phyloP scores from a whole-genome alignment of 345 rosid genomes.

The Trapa bicornis region DNA sequence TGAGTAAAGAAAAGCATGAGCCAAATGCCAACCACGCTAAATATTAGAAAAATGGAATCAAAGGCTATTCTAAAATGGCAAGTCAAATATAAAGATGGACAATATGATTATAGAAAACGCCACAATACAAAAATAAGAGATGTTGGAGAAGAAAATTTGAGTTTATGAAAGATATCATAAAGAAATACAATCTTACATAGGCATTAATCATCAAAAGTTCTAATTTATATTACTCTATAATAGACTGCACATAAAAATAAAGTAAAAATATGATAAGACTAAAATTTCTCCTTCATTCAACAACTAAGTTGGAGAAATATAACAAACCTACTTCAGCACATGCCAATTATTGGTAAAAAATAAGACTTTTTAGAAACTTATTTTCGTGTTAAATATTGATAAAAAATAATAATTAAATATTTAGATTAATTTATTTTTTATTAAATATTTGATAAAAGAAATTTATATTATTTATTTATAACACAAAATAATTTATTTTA shows the following conservation, averaged over 20 bases:
- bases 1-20: not conserved
- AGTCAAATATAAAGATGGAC: not conserved
- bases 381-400: too few relatives aligned
- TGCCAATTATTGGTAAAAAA: not conserved
- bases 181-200: too few relatives aligned
- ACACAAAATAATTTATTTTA: too few relatives aligned
- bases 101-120: not conserved
- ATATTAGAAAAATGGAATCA: not conserved
- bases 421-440: too few relatives aligned
- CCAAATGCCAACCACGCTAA: not conserved
- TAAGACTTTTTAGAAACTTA: not conserved
- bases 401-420: too few relatives aligned
- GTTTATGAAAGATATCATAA: too few relatives aligned
- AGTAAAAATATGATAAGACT: not conserved
- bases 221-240: too few relatives aligned
- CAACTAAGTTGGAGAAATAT: not conserved
- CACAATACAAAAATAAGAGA: not conserved
- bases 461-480: too few relatives aligned
- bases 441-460: too few relatives aligned
- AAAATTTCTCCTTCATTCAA: not conserved
- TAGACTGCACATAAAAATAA: not conserved
- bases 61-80: not conserved
- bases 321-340: not conserved
- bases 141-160: too few relatives aligned
- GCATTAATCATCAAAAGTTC: not conserved